Conservation (phyloP, 2,329 filamentous ascomycete species). For the Paecilomyces sp. region DNA sequence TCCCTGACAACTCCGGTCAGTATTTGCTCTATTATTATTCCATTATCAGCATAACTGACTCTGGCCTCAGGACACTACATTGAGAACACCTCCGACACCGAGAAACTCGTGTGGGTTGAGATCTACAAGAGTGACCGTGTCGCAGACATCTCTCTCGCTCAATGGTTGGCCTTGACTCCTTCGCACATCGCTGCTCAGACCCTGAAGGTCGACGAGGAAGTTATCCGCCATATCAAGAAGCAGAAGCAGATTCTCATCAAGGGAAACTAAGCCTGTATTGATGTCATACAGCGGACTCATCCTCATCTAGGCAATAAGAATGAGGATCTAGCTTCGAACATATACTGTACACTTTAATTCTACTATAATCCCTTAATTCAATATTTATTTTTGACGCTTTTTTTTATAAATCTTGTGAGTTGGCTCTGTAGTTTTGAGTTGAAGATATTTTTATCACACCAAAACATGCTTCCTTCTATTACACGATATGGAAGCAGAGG, state of each 20-base stretch:
- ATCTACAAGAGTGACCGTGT: conserved; percentile 63
- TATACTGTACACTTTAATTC: neutral
- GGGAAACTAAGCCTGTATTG: conserved; percentile 2
- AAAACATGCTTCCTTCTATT: too few species aligned
- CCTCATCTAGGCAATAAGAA: neutral
- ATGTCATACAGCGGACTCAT: neutral
- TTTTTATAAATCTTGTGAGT: too few species aligned
- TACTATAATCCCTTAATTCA: too few species aligned
- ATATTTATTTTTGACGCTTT: too few species aligned
- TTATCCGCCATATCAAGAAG: conserved; percentile 53
- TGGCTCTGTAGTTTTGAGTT: too few species aligned
- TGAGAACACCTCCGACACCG: conserved; percentile 57
- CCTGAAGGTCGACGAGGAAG: conserved; percentile 51
- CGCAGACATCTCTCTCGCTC: conserved; percentile 58
- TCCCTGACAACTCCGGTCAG: conserved; percentile 52
- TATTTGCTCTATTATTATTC: conserved; percentile 8
- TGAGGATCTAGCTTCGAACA: neutral
- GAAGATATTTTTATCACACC: too few species aligned
- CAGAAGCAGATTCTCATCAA: conserved; percentile 54
- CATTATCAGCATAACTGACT: neutral
- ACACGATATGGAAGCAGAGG: too few species aligned
- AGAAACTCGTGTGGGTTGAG: conserved; percentile 62
- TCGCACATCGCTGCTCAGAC: conserved; percentile 54
- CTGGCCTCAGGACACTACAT: conserved; percentile 52
- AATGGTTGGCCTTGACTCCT: conserved; percentile 64